Conservation (phyloP, 441 rosid species). For the Corymbia citriodora region DNA sequence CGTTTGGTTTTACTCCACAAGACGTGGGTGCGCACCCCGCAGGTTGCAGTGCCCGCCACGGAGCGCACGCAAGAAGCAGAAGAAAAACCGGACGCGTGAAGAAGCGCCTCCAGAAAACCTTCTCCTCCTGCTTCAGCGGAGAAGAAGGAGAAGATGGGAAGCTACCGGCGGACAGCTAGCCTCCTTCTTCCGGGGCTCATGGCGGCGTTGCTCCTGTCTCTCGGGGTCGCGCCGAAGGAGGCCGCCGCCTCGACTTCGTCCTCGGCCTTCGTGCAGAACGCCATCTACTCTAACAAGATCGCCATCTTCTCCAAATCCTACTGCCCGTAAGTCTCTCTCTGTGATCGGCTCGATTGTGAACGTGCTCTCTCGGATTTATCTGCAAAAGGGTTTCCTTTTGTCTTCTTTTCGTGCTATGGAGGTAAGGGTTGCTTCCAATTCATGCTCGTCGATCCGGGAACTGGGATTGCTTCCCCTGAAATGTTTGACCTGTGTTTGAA, state of each 20-base stretch:
- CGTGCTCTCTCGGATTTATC: background rate
- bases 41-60: background rate
- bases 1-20: background rate
- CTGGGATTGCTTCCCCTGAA: background rate
- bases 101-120: background rate
- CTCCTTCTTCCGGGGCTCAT: background rate
- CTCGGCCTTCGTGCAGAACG: conserved; percentile 59
- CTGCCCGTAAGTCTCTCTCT: conserved; percentile 45
- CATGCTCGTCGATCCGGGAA: background rate
- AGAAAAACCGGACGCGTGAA: background rate
- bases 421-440: background rate
- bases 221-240: background rate
- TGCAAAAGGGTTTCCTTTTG: background rate
- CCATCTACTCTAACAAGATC: conserved; percentile 61
- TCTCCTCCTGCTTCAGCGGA: background rate
- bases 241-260: conserved; percentile 42
- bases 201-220: conserved; percentile 1
- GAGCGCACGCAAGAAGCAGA: background rate
- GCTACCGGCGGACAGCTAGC: background rate
- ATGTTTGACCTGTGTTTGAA: background rate
- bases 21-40: background rate
- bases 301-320: conserved; percentile 79
- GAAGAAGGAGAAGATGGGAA: background rate
- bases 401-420: background rate
- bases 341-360: background rate